Percentiles rank a stretch among this genome's conserved stretches.
Evolutionary conservation across 345 rosid species (phyloP).

Genomic region (Populus davidiana): DNA sequence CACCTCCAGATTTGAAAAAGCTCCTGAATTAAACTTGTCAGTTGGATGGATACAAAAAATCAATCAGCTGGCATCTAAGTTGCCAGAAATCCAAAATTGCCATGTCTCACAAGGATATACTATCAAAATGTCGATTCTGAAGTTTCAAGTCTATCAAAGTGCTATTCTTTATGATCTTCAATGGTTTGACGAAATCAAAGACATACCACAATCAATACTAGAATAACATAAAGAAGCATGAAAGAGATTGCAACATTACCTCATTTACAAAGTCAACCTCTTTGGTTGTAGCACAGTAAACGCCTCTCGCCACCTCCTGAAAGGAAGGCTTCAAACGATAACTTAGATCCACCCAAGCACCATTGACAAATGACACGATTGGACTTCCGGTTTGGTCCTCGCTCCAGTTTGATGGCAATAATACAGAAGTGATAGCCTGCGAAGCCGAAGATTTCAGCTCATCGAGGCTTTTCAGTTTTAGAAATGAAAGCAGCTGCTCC

Average conservation of each 20-base stretch:
- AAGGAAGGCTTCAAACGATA: constrained; percentile 19
- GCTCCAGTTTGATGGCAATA: background rate
- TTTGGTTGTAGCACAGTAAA: constrained; percentile 11
- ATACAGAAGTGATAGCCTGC: background rate
- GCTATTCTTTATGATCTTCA: too few relatives aligned
- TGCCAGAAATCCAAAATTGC: too few relatives aligned
- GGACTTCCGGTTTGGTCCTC: background rate
- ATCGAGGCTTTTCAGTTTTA: background rate
- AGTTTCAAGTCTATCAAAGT: too few relatives aligned
- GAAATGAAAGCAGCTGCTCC: constrained; percentile 9
- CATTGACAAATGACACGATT: constrained; percentile 12
- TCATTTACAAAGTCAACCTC: constrained; percentile 19
- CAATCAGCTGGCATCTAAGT: too few relatives aligned
- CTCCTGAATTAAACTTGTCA: too few relatives aligned
- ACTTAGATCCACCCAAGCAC: constrained; percentile 20
- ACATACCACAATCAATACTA: too few relatives aligned
- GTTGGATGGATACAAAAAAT: too few relatives aligned
- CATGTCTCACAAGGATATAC: too few relatives aligned
- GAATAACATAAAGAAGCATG: too few relatives aligned
- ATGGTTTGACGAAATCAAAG: too few relatives aligned
- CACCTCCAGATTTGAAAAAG: too few relatives aligned
- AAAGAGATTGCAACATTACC: background rate
- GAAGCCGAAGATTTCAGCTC: constrained; percentile 10
- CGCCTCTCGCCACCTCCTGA: background rate
- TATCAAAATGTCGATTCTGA: too few relatives aligned